Evolutionary conservation across 345 rosid species (phyloP), one percentile per base, ranked within the genome.

Genomic region (Eucalyptus erythrocorys): DNA sequence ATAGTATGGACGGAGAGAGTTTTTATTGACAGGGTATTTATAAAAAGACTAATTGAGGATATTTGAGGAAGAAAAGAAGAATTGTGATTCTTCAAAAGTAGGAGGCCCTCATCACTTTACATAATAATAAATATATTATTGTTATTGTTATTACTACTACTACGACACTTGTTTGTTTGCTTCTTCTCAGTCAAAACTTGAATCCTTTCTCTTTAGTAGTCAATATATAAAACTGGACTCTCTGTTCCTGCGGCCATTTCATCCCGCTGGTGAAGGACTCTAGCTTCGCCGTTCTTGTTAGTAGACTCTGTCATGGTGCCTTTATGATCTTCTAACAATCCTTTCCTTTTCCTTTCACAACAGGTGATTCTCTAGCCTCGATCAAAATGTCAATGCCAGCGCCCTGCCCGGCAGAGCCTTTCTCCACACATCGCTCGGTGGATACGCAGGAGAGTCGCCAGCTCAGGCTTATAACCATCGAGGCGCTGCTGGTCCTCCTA

Each of bases 351-450:
- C 61, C 27, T 0, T 55, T 55, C 27, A 55, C 61, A 55, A 55
- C 61, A 22, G 61, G 6, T 55, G 61, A 22, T 22, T 21, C 13
- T 55, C 61, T 22, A 55, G 61, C 13, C 61, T 55, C 61, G 27
- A 55, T 55, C 61, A 55, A 55, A 12, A 55, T 55, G 61, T 55
- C 61, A 55, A 22, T 9, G 61, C 61, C 27, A 24, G 13, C 61
- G 13, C 61, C 61, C 13, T 22, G 4, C 61, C 30, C 2, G 27
- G 4, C 27, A 53, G 30, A 22, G 27, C 27, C 61, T 55, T 22
- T 1, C 61, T 55, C 27, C 61, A 4, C 13, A 22, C 30, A 22
- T 22, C 30, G 12, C 3, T 10, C 0, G 30, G 61, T 55, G 13
- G 13, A 55, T 55, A 4, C 6, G 61, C 13, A 22, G 61, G 30